These are phyloP conservation scores for Choanephora cucurbitarum DNA, from an alignment of 371 early-diverging fungal species.

Conservation along the genomic window DNA sequence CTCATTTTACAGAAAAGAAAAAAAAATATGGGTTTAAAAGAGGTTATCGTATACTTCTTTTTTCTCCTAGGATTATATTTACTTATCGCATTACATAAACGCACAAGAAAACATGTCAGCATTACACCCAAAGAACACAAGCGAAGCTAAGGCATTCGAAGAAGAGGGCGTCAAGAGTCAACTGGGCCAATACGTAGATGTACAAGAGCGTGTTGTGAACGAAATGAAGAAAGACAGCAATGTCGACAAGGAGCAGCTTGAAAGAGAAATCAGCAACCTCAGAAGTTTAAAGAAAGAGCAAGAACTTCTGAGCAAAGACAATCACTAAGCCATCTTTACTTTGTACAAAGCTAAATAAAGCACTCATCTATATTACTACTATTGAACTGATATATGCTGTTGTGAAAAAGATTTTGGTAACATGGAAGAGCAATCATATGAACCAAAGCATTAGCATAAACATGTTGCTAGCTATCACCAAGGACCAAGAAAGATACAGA, in stretches of 20 bases:
- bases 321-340: neutral
- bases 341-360: neutral
- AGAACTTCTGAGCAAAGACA: neutral
- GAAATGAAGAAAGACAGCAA: conserved; percentile 5
- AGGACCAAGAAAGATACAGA: too few relatives aligned
- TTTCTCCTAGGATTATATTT: too few relatives aligned
- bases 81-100: too few relatives aligned
- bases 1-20: too few relatives aligned
- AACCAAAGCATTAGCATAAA: too few relatives aligned
- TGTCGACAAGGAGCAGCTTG: neutral
- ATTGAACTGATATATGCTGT: too few relatives aligned
- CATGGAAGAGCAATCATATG: too few relatives aligned
- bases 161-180: conserved; percentile 2
- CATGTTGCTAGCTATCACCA: too few relatives aligned
- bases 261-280: neutral
- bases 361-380: too few relatives aligned
- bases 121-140: conserved; percentile 5
- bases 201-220: conserved; percentile 4
- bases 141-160: conserved; percentile 4
- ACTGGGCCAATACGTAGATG: conserved; percentile 1
- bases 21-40: too few relatives aligned
- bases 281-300: conserved; percentile 7
- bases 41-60: too few relatives aligned
- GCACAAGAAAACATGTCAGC: conserved; percentile 3
- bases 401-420: too few relatives aligned